Evolutionary conservation across 2,329 filamentous ascomycete species (phyloP).

Genomic region (Elsinoe batatas): DNA sequence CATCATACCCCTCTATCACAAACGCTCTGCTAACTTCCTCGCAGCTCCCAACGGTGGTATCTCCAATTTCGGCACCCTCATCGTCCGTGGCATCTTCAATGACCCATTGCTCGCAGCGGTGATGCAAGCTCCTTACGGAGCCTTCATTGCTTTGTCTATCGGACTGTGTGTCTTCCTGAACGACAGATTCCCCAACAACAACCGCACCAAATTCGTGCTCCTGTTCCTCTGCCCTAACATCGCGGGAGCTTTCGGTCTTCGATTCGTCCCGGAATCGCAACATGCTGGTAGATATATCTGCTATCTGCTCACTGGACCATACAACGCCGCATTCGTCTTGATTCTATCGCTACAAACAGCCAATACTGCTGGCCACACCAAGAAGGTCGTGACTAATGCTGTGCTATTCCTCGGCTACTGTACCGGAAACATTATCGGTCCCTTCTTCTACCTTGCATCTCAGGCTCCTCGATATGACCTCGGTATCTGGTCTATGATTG

Average conservation of each 20-base stretch:
- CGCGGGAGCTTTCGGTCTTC: constrained; percentile 48
- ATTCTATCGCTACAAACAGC: constrained; percentile 39
- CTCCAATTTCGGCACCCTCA: constrained; percentile 47
- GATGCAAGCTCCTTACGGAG: constrained; percentile 41
- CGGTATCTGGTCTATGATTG: constrained; percentile 49
- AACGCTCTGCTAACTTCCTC: background rate
- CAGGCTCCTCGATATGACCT: constrained; percentile 43
- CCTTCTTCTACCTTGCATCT: constrained; percentile 51
- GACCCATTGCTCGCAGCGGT: constrained; percentile 42
- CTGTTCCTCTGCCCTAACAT: constrained; percentile 48
- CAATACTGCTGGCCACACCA: constrained; percentile 47
- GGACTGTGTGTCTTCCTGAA: constrained; percentile 39
- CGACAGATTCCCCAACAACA: constrained; percentile 25
- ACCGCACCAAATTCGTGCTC: constrained; percentile 17
- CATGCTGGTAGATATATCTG: constrained; percentile 48
- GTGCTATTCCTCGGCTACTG: constrained; percentile 52
- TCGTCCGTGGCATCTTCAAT: constrained; percentile 48
- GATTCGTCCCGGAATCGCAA: constrained; percentile 42
- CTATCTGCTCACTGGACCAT: constrained; percentile 47
- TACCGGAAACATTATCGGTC: constrained; percentile 51
- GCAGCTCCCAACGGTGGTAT: constrained; percentile 36
- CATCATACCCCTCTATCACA: constrained; percentile 19
- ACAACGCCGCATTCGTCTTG: constrained; percentile 44
- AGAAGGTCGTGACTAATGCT: constrained; percentile 55
- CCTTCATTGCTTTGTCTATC: constrained; percentile 41